phyloP scores from a whole-genome alignment of 768 basidiomycete species.

The Xerocomus spinulosus region DNA sequence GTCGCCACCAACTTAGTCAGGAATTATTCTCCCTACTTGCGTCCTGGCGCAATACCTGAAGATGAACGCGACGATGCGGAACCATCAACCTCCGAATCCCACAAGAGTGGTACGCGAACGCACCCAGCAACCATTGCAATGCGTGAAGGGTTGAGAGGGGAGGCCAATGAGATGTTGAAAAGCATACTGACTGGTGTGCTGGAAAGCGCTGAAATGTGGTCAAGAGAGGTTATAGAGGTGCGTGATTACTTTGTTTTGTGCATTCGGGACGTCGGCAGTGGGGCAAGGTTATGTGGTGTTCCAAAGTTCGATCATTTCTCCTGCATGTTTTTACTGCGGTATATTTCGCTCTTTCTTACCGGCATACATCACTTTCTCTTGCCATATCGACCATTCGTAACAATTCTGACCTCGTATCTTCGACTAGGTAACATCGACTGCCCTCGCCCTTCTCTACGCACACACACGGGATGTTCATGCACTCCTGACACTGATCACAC shows the following conservation, averaged over 20 bases:
- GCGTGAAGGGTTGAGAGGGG: slow-evolving; percentile 52
- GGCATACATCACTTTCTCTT: background rate
- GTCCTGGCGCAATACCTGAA: slow-evolving; percentile 24
- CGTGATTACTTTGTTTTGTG: slow-evolving; percentile 5
- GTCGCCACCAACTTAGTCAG: slow-evolving; percentile 86
- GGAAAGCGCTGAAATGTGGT: slow-evolving; percentile 44
- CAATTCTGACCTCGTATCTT: slow-evolving; percentile 18
- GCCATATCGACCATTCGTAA: background rate
- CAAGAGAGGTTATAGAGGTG: slow-evolving; percentile 49
- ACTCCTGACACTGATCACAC: slow-evolving; percentile 19
- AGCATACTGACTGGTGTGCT: slow-evolving; percentile 36
- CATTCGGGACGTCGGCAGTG: background rate
- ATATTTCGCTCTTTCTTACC: slow-evolving; percentile 32
- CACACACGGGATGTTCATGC: slow-evolving; percentile 20
- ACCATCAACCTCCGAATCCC: slow-evolving; percentile 32
- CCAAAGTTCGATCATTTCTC: slow-evolving; percentile 30
- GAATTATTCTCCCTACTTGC: slow-evolving; percentile 87
- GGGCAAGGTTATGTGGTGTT: slow-evolving; percentile 45
- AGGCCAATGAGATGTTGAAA: slow-evolving; percentile 75
- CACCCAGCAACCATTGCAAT: slow-evolving; percentile 72
- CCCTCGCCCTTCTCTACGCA: slow-evolving; percentile 28
- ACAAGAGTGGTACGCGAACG: slow-evolving; percentile 41
- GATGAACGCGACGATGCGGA: slow-evolving; percentile 7
- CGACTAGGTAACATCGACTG: slow-evolving; percentile 25
- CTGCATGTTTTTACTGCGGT: slow-evolving; percentile 35